Conservation (phyloP, 2,329 filamentous ascomycete genomes). For the Fusarium papillatum region DNA sequence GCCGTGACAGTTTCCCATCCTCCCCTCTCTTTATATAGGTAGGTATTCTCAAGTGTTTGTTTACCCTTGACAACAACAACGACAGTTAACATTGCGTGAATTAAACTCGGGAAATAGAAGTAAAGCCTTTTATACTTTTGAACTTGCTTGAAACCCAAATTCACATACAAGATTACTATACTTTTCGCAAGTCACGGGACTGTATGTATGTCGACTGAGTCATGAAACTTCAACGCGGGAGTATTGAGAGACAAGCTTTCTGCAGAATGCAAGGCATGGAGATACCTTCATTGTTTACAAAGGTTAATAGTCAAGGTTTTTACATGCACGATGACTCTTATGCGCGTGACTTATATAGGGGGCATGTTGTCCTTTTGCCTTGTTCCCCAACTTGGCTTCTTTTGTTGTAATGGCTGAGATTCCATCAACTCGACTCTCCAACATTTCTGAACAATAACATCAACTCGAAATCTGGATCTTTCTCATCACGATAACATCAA, state of each 20-base stretch:
- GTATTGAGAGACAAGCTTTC: background rate
- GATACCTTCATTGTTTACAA: background rate
- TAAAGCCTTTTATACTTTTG: constrained; percentile 6
- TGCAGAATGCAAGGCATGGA: background rate
- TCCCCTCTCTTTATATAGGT: background rate
- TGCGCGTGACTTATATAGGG: background rate
- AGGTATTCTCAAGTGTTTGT: background rate
- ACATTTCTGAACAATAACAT: background rate
- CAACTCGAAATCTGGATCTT: background rate
- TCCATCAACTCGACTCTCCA: background rate
- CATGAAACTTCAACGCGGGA: background rate
- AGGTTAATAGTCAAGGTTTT: background rate
- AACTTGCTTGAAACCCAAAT: constrained; percentile 6
- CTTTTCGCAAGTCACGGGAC: background rate
- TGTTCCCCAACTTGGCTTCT: background rate
- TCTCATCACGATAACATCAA: background rate
- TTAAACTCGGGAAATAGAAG: background rate
- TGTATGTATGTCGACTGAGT: background rate
- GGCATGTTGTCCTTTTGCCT: background rate
- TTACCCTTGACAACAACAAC: background rate
- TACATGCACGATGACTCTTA: background rate
- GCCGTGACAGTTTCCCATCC: background rate
- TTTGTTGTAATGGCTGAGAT: background rate
- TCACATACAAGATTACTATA: background rate
- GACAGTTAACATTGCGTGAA: background rate